Base-by-base conservation (phyloP, 1,139 yeast species). In the Wickerhamiella pararugosa region DNA sequence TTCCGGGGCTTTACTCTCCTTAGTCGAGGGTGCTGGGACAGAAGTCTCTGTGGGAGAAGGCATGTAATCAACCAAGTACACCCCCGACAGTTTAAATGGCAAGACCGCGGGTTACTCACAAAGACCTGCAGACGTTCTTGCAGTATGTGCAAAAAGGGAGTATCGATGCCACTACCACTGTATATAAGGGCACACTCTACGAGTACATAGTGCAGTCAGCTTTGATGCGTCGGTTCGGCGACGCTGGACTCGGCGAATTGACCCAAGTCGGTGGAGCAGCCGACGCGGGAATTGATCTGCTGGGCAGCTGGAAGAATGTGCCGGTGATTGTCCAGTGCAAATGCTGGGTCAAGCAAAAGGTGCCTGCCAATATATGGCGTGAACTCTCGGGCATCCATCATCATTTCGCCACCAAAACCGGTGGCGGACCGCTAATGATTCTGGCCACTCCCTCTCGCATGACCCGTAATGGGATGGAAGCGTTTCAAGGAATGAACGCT, bases 301-400 rank as follows among this genome's bases (percentile, higher is more conserved):
- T 29, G 25, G 40, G 40, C 10, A 31, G 15, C 9, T 37, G 40
- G 40, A 11, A 26, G 7, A 35, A 32, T 10, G 10, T 32, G 2
- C 34, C 32, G 6, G 35, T 37, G 5, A 28, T 37, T 8, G 40
- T 37, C 25, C 40, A 37, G 35, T 37, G 40, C 27, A 37, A 37
- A 31, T 37, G 35, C 15, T 37, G 40, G 40, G 29, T 29, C 7
- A 37, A 32, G 11, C 21, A 15, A 15, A 37, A 37, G 34, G 34
- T 32, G 5, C 32, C 32, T 25, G 35, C 40, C 8, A 15, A 25
- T 7, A 25, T 37, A 10, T 25, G 32, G 34, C 40, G 40, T 27
- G 40, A 37, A 25, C 32, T 32, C 10, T n/a, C 34, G 27, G 40
- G 40, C 7, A 35, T 29, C 4, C 30, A 32, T 27, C 29, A 26